Evolutionary conservation across 257 asterid genomes (phyloP).

Genomic region (Capsicum baccatum): DNA sequence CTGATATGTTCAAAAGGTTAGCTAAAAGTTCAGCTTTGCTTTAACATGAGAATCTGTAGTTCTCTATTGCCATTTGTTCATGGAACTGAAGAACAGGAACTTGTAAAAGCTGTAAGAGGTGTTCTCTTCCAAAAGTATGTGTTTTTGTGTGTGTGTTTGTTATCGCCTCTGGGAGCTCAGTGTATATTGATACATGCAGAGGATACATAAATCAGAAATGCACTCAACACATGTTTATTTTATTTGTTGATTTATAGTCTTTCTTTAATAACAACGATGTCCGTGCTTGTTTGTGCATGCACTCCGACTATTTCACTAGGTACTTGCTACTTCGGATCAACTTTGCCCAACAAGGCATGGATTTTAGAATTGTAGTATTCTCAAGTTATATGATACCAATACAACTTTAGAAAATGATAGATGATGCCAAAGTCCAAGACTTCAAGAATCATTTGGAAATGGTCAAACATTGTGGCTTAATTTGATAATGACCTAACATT

Average conservation of each 20-base stretch:
- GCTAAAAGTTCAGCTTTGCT: neutral
- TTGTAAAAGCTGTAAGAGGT: neutral
- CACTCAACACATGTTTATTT: neutral
- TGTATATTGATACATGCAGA: neutral
- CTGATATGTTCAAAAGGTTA: neutral
- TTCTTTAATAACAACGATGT: neutral
- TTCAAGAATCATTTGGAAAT: neutral
- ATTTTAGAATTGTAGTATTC: neutral
- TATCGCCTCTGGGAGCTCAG: neutral
- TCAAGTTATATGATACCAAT: neutral
- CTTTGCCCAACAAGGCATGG: neutral
- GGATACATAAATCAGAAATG: constrained; percentile 21
- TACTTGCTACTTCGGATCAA: neutral
- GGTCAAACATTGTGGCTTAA: constrained; percentile 32
- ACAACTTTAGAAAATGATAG: neutral
- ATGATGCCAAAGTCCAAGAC: neutral
- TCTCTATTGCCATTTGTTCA: neutral
- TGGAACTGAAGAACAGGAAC: constrained; percentile 1
- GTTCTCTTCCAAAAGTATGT: neutral
- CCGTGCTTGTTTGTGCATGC: neutral
- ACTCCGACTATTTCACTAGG: neutral
- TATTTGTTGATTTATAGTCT: neutral
- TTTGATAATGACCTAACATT: constrained; percentile 24
- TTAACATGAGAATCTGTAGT: neutral
- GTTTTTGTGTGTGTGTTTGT: neutral